Evolutionary conservation across 2,329 filamentous ascomycete species (phyloP), one percentile per base, ranked within the genome.

Genomic region (Exophiala oligosperma): DNA sequence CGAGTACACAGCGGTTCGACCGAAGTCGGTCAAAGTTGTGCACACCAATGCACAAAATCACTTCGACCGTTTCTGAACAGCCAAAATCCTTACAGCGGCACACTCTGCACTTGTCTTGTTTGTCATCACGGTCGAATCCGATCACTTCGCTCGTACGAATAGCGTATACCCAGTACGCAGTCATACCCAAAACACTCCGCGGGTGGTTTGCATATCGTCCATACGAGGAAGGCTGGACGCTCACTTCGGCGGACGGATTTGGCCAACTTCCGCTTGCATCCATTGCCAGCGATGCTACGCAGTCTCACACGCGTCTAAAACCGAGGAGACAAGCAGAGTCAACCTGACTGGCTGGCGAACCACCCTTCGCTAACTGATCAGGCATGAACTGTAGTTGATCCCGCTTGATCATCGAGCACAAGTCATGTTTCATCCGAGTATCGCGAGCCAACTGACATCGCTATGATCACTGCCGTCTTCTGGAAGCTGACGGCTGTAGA

Each of bases 401-500:
- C 35, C 35, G 4, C 17, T 28, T 26, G 37, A 50, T 56, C 46
- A 47, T 41, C 37, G 40, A 41, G 47, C 47, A 38, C 23, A 17
- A 12, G 21, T 37, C 49, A 21, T 23, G n/a, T 14, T 41, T 43
- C 46, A 49, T 46, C 53, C 53, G 47, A 44, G 43, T 56, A 44
- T 47, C 37, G 53, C 12, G 5, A 24, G 17, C 21, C 53, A 44
- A 26, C 43, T 28, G 28, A 44, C 41, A 14, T 8, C 12, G 49
- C 38, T 9, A 24, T 12, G n/a, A n/a, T 50, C 53, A n/a, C 46
- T 26, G n/a, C 47, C 35, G 29, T n/a, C 9, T 49, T 44, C 47
- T 49, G 32, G 46, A 55, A 49, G 28, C 44, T 50, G 53, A 49
- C 53, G 17, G 37, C 26, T 48, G 40, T 12, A 43, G 21, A n/a